Base-by-base conservation (phyloP, 2,329 filamentous ascomycete genomes). In the Penicillium concentricum region DNA sequence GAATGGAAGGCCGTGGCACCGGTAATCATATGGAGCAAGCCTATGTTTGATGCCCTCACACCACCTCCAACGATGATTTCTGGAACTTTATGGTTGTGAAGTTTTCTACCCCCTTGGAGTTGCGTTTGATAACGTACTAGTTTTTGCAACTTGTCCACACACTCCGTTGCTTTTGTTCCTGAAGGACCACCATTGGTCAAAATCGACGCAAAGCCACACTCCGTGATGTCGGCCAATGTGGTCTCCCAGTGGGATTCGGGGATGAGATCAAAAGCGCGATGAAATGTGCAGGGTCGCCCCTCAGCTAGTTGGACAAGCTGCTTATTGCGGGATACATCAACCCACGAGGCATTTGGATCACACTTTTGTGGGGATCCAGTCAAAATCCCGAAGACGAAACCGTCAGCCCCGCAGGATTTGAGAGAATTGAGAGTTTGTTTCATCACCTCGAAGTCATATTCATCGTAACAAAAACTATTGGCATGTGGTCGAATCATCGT, bases 371-470 rank as follows among this genome's bases (percentile, higher is more conserved):
- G 70, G 66, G 28, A 18, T 13, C 34, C 35, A 20, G 43, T 45
- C 30, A 84, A 63, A 30, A 82, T 73, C 0, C 82, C 82, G 58
- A 84, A 82, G 1, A 84, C 81, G 58, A 83, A 83, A 0, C 81
- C 82, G 60, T 76, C 72, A 0, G 75, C 78, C 1, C 64, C 65
- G 0, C 64, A 59, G 2, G 58, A 28, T 24, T 73, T 75, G 56
- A 81, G 74, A 0, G 24, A 35, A 7, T 59, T 18, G 3, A 84
- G 72, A 0, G 73, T 71, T 0, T 53, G 41, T 37, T 75, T 73
- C 81, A 84, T 84, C 5, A 54, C 24, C 2, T 69, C 61, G 26
- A 79, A 77, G 24, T 83, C 80, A 0, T 54, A 30, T 0, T 68
- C 48, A 0, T 69, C 67, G 56, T 83, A 83, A 8, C 62, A 57